A percentile compares a stretch with the other conserved stretches of the same genome.
phyloP scores from a whole-genome alignment of 2,329 filamentous ascomycete genomes.

The Chaetomiaceae sp. region DNA sequence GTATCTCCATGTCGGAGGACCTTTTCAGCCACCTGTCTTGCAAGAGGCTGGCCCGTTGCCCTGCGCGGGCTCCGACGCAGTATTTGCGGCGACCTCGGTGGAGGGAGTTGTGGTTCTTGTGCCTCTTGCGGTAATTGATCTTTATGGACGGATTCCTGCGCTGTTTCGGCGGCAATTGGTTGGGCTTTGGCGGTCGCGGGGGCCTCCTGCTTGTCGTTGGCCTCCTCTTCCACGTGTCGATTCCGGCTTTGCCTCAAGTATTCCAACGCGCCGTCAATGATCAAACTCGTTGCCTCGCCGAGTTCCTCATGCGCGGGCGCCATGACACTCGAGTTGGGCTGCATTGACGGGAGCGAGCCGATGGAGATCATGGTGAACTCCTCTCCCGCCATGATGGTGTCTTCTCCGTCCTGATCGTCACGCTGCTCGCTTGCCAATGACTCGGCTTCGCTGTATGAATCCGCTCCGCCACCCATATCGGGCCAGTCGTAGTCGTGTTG shows the following conservation, averaged over 20 bases:
- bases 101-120: background rate
- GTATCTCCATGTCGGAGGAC: conserved; percentile 17
- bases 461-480: conserved; percentile 21
- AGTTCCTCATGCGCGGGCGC: conserved; percentile 33
- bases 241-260: conserved; percentile 39
- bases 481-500: conserved; percentile 16
- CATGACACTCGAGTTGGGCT: conserved; percentile 34
- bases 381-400: conserved; percentile 36
- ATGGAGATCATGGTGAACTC: conserved; percentile 58
- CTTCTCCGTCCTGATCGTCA: conserved; percentile 36
- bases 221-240: conserved; percentile 10
- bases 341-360: conserved; percentile 49
- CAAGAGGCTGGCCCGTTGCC: conserved; percentile 20
- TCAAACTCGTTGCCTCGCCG: conserved; percentile 52
- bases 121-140: too few relatives aligned
- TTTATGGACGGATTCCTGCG: background rate
- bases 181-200: background rate
- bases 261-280: conserved; percentile 52
- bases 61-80: conserved; percentile 19
- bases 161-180: background rate
- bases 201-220: conserved; percentile 1
- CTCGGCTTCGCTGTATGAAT: conserved; percentile 27
- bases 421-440: conserved; percentile 34
- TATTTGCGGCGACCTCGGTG: conserved; percentile 6
- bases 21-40: conserved; percentile 26